Conservation (phyloP, 495 filamentous ascomycete genomes). For the Usnea hakonensis region DNA sequence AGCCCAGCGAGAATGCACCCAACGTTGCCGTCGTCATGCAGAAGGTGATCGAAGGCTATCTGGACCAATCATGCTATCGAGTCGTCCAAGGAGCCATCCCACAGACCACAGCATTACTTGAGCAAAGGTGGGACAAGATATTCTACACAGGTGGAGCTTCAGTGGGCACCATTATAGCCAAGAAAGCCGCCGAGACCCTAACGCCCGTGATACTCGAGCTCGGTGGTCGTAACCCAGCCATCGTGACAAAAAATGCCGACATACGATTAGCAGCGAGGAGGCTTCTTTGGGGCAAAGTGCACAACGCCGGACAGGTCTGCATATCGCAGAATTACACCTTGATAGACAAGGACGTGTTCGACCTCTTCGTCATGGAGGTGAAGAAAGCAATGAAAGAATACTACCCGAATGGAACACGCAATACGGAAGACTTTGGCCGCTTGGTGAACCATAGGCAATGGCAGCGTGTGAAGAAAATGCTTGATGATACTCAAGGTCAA, state of each 20-base stretch:
- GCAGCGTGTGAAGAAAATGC: conserved; percentile 76
- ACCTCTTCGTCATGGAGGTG: conserved; percentile 66
- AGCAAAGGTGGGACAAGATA: conserved; percentile 94
- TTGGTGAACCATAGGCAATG: conserved; percentile 76
- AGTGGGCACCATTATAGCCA: conserved; percentile 81
- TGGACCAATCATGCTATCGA: conserved; percentile 71
- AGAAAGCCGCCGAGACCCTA: conserved; percentile 84
- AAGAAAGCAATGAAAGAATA: conserved; percentile 66
- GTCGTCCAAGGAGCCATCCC: conserved; percentile 73
- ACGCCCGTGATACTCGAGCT: conserved; percentile 86
- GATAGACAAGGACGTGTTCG: conserved; percentile 64
- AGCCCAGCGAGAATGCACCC: conserved; percentile 78
- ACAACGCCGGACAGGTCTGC: conserved; percentile 85
- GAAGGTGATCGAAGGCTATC: conserved; percentile 59
- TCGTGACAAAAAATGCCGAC: conserved; percentile 76
- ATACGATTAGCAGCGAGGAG: conserved; percentile 73
- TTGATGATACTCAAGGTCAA: conserved; percentile 73
- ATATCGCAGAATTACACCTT: conserved; percentile 83
- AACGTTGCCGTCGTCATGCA: conserved; percentile 69
- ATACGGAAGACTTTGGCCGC: conserved; percentile 63
- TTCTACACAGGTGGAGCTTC: conserved; percentile 78
- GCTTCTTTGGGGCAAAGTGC: conserved; percentile 76
- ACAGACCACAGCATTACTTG: conserved; percentile 73
- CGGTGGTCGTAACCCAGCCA: conserved; percentile 84
- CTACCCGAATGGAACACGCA: conserved; percentile 73